Percentiles rank a stretch among this genome's conserved stretches.
Conservation (phyloP, 2,329 filamentous ascomycete species). For the Colletotrichum sp. region DNA sequence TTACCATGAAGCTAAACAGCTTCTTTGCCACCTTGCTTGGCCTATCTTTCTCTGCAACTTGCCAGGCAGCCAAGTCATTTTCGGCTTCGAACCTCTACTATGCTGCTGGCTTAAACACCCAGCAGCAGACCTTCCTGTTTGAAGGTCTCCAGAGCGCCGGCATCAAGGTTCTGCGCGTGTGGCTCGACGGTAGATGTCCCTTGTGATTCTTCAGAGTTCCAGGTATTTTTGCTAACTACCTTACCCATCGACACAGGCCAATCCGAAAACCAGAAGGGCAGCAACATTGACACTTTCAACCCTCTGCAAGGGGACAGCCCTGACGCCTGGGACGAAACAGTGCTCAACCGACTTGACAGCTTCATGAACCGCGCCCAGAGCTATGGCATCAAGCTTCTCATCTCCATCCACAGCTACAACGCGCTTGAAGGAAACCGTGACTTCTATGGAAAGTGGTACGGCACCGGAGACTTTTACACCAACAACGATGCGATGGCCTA, state of each 20-base stretch:
- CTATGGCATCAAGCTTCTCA: slow-evolving; percentile 22
- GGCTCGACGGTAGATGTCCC: background rate
- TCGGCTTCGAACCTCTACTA: slow-evolving; percentile 30
- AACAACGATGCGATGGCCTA: slow-evolving; percentile 4
- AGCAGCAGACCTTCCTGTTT: slow-evolving; percentile 23
- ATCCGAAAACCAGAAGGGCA: background rate
- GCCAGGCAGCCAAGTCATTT: slow-evolving; percentile 17
- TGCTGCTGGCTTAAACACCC: slow-evolving; percentile 26
- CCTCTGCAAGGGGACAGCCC: slow-evolving; percentile 4
- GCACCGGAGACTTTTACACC: slow-evolving; percentile 14
- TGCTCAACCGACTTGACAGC: slow-evolving; percentile 19
- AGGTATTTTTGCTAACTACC: background rate
- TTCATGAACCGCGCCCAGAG: slow-evolving; percentile 15
- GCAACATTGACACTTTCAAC: background rate
- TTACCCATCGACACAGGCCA: background rate
- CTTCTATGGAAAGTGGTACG: slow-evolving; percentile 21
- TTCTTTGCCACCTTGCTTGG: background rate
- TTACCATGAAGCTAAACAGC: background rate
- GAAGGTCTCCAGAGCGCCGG: slow-evolving; percentile 21
- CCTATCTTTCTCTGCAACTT: background rate
- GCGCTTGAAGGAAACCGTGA: slow-evolving; percentile 9
- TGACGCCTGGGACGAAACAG: slow-evolving; percentile 18
- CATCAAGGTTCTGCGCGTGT: background rate
- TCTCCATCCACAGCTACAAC: slow-evolving; percentile 22
- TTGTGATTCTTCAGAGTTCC: background rate